Evolutionary conservation across 2,329 filamentous ascomycete species (phyloP).

Genomic region (Colletotrichum sojae): DNA sequence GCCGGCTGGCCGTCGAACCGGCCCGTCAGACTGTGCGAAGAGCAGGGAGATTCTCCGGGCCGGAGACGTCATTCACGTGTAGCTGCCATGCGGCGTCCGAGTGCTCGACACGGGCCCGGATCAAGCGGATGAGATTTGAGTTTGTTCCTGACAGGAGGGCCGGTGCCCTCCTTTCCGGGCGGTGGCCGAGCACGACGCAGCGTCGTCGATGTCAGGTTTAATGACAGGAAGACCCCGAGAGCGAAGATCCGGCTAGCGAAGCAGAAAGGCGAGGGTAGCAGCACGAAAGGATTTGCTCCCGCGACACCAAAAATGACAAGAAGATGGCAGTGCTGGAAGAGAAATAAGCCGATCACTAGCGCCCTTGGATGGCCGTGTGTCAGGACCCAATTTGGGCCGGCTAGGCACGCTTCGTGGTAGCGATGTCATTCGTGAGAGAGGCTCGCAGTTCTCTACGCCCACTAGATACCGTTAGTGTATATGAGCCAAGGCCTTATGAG

Average conservation of each 20-base stretch:
- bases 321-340: slow-evolving; percentile 39
- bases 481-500: slow-evolving; percentile 6
- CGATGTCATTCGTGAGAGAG: background rate
- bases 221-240: slow-evolving; percentile 18
- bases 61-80: slow-evolving; percentile 5
- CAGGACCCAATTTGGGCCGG: slow-evolving; percentile 14
- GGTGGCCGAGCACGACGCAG: slow-evolving; percentile 21
- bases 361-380: slow-evolving; percentile 14
- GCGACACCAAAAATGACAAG: slow-evolving; percentile 2
- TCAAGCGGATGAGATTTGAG: slow-evolving; percentile 10
- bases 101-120: slow-evolving; percentile 11
- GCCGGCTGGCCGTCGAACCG: slow-evolving; percentile 4
- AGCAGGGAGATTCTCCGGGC: slow-evolving; percentile 22
- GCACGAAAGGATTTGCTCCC: background rate
- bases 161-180: slow-evolving; percentile 8
- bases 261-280: slow-evolving; percentile 6
- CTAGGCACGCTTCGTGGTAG: slow-evolving; percentile 4
- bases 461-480: background rate
- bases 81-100: slow-evolving; percentile 9
- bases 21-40: background rate
- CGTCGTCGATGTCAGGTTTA: slow-evolving; percentile 22
- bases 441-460: no score
- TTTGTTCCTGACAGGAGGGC: slow-evolving; percentile 17
- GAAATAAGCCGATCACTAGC: slow-evolving; percentile 29
- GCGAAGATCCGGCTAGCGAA: background rate